phyloP scores from a whole-genome alignment of 331 rosid genomes.

The Spiraea crenata region DNA sequence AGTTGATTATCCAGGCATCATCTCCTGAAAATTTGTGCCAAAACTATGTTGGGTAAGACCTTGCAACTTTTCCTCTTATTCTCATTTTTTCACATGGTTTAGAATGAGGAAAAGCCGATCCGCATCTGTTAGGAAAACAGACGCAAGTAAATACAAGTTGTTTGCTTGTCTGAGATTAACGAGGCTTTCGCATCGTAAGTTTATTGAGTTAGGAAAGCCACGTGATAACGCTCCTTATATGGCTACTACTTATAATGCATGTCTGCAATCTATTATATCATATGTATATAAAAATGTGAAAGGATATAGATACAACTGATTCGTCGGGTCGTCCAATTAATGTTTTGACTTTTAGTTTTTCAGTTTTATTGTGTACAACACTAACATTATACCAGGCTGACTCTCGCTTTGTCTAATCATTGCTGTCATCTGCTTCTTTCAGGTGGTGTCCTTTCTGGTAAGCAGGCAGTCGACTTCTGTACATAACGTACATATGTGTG shows the following conservation, averaged over 20 bases:
- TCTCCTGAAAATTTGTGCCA: constrained; percentile 94
- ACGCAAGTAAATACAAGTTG: too few relatives aligned
- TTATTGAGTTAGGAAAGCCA: background rate
- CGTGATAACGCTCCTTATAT: background rate
- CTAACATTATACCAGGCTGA: too few relatives aligned
- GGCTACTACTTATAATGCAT: too few relatives aligned
- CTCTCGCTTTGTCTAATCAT: constrained; percentile 1
- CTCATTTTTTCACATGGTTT: background rate
- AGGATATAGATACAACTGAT: background rate
- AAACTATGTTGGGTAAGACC: constrained; percentile 88
- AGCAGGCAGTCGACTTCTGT: constrained; percentile 2
- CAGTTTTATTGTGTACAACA: too few relatives aligned
- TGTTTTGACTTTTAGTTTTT: background rate
- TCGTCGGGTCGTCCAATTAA: background rate
- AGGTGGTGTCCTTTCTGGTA: constrained; percentile 99
- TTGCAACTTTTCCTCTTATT: background rate
- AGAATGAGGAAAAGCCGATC: background rate
- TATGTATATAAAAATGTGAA: too few relatives aligned
- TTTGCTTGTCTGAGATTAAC: background rate
- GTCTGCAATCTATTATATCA: too few relatives aligned
- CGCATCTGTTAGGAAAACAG: background rate
- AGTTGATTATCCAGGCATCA: constrained; percentile 74
- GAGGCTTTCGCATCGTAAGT: background rate
- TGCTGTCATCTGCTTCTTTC: constrained; percentile 26
- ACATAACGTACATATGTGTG: constrained; percentile 38